Evolutionary conservation across 352 stramenopile genomes (phyloP).

Genomic region (Globisporangium abappressorium): DNA sequence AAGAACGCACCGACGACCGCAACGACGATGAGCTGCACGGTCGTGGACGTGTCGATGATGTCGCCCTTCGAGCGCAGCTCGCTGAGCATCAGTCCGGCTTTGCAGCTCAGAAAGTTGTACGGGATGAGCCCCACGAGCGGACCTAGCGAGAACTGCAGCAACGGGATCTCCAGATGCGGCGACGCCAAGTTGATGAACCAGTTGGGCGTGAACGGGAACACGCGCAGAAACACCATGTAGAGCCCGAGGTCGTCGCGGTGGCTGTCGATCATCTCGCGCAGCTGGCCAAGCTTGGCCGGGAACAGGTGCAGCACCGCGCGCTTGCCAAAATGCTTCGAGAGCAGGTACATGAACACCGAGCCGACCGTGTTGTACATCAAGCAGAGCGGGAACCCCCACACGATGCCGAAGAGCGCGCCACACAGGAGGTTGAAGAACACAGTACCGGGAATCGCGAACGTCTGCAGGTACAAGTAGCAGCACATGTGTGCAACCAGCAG

Average conservation of each 20-base stretch:
- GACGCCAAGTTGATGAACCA: conserved; percentile 88
- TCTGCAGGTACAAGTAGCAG: conserved; percentile 79
- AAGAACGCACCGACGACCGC: conserved; percentile 55
- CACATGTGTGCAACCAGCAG: conserved; percentile 66
- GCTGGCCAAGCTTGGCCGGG: conserved; percentile 37
- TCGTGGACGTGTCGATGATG: conserved; percentile 78
- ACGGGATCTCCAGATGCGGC: conserved; percentile 64
- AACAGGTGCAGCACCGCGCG: conserved; percentile 58
- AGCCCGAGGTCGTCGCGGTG: conserved; percentile 74
- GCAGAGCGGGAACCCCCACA: conserved; percentile 69
- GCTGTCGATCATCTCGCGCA: conserved; percentile 54
- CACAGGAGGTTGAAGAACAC: conserved; percentile 81
- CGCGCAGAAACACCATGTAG: conserved; percentile 82
- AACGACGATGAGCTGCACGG: conserved; percentile 71
- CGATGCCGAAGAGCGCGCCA: conserved; percentile 67
- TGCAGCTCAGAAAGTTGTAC: conserved; percentile 86
- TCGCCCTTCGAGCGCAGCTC: conserved; percentile 65
- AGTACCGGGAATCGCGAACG: conserved; percentile 75
- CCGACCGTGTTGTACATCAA: conserved; percentile 80
- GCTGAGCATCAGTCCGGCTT: conserved; percentile 71
- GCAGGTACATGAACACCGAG: conserved; percentile 71
- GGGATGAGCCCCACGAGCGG: conserved; percentile 67
- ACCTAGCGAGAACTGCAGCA: conserved; percentile 58
- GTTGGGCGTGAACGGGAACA: conserved; percentile 84
- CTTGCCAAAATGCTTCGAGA: conserved; percentile 57